phyloP scores from a whole-genome alignment of 192 early-diverging fungal species.

The Gamsiella multidivaricata region DNA sequence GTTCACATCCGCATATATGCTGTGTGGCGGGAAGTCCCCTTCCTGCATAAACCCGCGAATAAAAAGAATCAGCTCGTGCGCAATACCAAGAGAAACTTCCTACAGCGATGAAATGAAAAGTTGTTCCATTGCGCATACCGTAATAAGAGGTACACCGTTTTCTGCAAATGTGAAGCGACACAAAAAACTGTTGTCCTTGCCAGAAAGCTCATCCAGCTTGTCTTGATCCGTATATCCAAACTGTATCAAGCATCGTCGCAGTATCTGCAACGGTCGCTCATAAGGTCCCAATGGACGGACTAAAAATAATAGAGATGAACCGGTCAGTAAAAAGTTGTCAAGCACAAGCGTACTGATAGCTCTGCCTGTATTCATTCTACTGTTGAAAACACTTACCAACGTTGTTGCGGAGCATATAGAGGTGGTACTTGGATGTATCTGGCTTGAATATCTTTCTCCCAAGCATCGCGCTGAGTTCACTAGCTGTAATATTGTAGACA shows the following conservation, averaged over 20 bases:
- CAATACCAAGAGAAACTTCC: background rate
- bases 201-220: constrained; percentile 79
- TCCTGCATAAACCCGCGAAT: constrained; percentile 34
- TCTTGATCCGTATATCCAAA: constrained; percentile 85
- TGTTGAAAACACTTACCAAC: constrained; percentile 56
- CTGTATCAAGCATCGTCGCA: constrained; percentile 79
- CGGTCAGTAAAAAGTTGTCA: background rate
- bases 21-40: constrained; percentile 53
- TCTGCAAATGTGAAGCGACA: constrained; percentile 82
- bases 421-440: constrained; percentile 68
- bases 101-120: background rate
- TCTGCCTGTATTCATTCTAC: background rate
- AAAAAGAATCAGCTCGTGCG: background rate
- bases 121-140: constrained; percentile 29
- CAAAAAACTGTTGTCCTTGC: constrained; percentile 90
- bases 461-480: constrained; percentile 77
- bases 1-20: constrained; percentile 71
- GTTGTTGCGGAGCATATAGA: constrained; percentile 57
- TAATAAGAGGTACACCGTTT: constrained; percentile 48
- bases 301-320: constrained; percentile 21
- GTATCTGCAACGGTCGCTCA: constrained; percentile 80
- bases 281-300: constrained; percentile 79
- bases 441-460: constrained; percentile 86
- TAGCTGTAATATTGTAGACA: constrained; percentile 72
- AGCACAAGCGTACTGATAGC: background rate